Evolutionary conservation across 345 rosid species (phyloP).

Genomic region (Linum tenue): DNA sequence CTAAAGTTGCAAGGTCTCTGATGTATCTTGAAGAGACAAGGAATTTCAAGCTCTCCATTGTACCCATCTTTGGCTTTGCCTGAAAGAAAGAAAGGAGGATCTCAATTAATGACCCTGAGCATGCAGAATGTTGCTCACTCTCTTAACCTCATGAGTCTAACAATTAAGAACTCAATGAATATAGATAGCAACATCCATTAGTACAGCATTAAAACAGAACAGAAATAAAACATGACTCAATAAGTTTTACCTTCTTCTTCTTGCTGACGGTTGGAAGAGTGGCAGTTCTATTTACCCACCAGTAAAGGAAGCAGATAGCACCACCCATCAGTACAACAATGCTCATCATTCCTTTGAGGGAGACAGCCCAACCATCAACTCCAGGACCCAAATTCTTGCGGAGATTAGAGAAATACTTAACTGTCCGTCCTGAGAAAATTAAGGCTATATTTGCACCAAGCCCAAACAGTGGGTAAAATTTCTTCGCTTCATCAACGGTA

Average conservation of each 20-base stretch:
- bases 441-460: constrained; percentile 94
- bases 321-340: constrained; percentile 86
- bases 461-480: constrained; percentile 88
- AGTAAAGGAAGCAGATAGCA: constrained; percentile 69
- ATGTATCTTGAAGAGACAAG: constrained; percentile 80
- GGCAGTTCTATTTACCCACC: constrained; percentile 83
- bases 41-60: constrained; percentile 96
- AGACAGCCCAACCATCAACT: constrained; percentile 97
- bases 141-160: too few species aligned
- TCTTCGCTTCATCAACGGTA: constrained; percentile 89
- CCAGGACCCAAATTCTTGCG: constrained; percentile 87
- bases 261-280: constrained; percentile 81
- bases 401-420: constrained; percentile 86
- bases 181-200: too few species aligned
- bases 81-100: constrained; percentile 13
- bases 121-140: too few species aligned
- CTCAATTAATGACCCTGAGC: too few species aligned
- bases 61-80: constrained; percentile 87
- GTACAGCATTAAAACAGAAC: too few species aligned
- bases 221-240: too few species aligned
- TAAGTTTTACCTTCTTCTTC: constrained; percentile 79
- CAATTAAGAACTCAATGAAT: too few species aligned
- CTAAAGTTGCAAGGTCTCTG: constrained; percentile 91
- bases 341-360: constrained; percentile 94
- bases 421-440: constrained; percentile 89